phyloP scores from a whole-genome alignment of 2,329 filamentous ascomycete species.

The Xylaria sp. region DNA sequence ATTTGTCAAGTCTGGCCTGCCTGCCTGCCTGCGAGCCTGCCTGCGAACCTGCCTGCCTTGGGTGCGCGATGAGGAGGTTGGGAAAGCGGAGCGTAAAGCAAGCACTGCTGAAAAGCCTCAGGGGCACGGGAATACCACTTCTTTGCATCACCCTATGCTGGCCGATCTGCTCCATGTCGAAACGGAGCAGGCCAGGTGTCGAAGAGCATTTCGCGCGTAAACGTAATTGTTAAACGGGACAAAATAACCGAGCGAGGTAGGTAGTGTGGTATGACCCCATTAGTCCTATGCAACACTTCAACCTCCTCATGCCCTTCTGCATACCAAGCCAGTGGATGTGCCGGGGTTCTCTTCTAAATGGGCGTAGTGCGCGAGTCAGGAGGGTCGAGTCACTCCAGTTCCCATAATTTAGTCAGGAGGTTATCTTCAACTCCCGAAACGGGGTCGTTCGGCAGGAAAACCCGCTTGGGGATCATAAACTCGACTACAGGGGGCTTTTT shows the following conservation, averaged over 20 bases:
- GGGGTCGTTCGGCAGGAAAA: constrained; percentile 56
- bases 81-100: constrained; percentile 3
- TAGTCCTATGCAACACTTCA: constrained; percentile 6
- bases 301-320: constrained; percentile 7
- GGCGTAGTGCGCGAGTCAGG: background rate
- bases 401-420: constrained; percentile 56
- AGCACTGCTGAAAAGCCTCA: background rate
- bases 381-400: constrained; percentile 39
- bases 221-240: constrained; percentile 2
- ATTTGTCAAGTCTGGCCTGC: constrained; percentile 15
- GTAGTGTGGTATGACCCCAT: constrained; percentile 7
- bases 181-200: constrained; percentile 2
- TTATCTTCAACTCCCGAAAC: constrained; percentile 46
- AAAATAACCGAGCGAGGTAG: background rate
- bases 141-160: constrained; percentile 13
- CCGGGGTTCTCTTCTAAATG: constrained; percentile 1
- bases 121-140: constrained; percentile 5
- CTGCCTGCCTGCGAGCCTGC: no score
- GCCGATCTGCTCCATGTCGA: constrained; percentile 2
- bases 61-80: constrained; percentile 21
- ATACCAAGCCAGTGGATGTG: constrained; percentile 3
- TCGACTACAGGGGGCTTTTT: constrained; percentile 86
- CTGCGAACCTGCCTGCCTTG: constrained; percentile 18
- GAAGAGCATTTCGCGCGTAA: constrained; percentile 8
- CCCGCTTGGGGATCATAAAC: constrained; percentile 85